These are phyloP conservation scores for Aspergillus aculeatus DNA, from an alignment of 2,329 filamentous ascomycete genomes.

Conservation along the genomic window DNA sequence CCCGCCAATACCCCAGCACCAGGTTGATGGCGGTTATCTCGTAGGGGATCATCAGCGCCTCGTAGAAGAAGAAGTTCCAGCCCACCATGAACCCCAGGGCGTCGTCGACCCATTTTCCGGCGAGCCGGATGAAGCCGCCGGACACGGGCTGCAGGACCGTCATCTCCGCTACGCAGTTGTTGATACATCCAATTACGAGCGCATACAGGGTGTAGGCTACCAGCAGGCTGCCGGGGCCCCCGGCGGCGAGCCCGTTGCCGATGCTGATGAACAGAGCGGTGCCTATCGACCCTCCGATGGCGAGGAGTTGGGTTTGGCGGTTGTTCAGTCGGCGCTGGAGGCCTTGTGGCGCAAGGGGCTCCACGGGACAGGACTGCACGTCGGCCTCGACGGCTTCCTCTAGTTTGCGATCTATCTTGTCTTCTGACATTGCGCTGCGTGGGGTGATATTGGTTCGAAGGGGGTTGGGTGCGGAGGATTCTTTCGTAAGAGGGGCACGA, in stretches of 20 bases:
- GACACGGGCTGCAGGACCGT: constrained; percentile 36
- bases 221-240: constrained; percentile 28
- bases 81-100: constrained; percentile 40
- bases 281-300: constrained; percentile 37
- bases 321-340: neutral
- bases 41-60: constrained; percentile 28
- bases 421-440: no score
- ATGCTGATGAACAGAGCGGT: constrained; percentile 33
- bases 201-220: constrained; percentile 26
- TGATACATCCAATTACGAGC: constrained; percentile 24
- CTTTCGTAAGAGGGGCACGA: no score
- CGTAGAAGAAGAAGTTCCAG: constrained; percentile 46
- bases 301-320: constrained; percentile 16
- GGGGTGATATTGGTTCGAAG: no score
- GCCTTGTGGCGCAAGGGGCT: neutral
- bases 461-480: no score
- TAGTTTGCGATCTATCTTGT: no score
- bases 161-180: constrained; percentile 42
- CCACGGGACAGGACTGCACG: no score
- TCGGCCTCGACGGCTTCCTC: no score
- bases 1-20: constrained; percentile 35
- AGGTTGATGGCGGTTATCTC: constrained; percentile 39
- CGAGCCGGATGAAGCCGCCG: constrained; percentile 34
- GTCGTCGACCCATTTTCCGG: constrained; percentile 39
- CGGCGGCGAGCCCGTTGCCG: constrained; percentile 30